Percentiles rank a stretch among this genome's conserved stretches.
phyloP scores from a whole-genome alignment of 805 yeast species.

The Teunomyces funiuensis region DNA sequence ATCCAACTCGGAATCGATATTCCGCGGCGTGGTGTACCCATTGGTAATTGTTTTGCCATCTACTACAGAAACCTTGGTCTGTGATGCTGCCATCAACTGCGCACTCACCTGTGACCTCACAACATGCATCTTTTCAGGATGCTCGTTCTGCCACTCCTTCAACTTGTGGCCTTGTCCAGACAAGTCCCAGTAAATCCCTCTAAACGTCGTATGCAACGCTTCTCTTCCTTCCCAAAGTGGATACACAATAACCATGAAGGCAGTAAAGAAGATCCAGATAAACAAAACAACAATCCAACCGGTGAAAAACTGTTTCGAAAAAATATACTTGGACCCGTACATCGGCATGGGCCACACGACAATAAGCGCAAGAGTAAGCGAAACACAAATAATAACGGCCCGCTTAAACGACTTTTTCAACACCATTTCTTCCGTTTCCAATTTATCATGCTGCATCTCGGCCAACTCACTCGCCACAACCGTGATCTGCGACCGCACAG shows the following conservation, averaged over 20 bases:
- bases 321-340: conserved; percentile 79
- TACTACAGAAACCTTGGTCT: conserved; percentile 17
- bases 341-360: conserved; percentile 93
- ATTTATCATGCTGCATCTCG: conserved; percentile 19
- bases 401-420: conserved; percentile 58
- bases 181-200: conserved; percentile 86
- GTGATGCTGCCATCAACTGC: conserved; percentile 22
- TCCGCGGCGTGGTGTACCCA: conserved; percentile 20
- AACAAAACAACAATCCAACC: conserved; percentile 87
- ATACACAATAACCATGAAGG: conserved; percentile 59
- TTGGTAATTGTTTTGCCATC: conserved; percentile 24
- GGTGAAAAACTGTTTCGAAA: conserved; percentile 74
- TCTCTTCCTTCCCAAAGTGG: conserved; percentile 76
- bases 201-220: conserved; percentile 59
- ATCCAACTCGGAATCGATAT: conserved; percentile 19
- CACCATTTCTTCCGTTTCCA: conserved; percentile 50
- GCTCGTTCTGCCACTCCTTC: conserved; percentile 68
- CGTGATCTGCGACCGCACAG: conserved; percentile 38
- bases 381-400: conserved; percentile 60
- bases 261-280: conserved; percentile 75
- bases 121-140: conserved; percentile 75
- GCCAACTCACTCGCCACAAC: conserved; percentile 41
- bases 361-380: conserved; percentile 61
- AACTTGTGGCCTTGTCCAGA: conserved; percentile 75
- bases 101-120: conserved; percentile 62